These are phyloP conservation scores for Angomonas deanei DNA, from an alignment of 208 protist genomes.

Conservation along the genomic window DNA sequence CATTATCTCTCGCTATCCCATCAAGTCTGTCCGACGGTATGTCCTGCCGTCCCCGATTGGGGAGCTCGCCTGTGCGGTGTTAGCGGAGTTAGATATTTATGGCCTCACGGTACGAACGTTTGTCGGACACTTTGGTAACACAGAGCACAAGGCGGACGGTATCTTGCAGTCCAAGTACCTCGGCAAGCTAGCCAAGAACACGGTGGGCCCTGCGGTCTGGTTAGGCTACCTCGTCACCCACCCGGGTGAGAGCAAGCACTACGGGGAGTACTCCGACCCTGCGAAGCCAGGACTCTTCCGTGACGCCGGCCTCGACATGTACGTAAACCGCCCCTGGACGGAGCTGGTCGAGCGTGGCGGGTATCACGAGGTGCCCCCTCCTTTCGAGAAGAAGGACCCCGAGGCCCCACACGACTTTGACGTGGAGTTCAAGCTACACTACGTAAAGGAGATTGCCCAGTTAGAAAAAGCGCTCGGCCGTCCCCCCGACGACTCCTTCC, in stretches of 20 bases:
- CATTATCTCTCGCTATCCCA: slow-evolving; percentile 72
- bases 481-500: slow-evolving; percentile 37
- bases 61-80: slow-evolving; percentile 63
- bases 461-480: slow-evolving; percentile 2
- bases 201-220: slow-evolving; percentile 63
- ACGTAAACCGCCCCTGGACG: slow-evolving; percentile 47
- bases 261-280: slow-evolving; percentile 48
- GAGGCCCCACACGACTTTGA: slow-evolving; percentile 35
- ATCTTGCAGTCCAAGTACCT: slow-evolving; percentile 81
- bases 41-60: slow-evolving; percentile 68
- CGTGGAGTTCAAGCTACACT: slow-evolving; percentile 47
- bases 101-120: slow-evolving; percentile 60
- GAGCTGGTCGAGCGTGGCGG: slow-evolving; percentile 61
- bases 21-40: slow-evolving; percentile 54
- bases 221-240: slow-evolving; percentile 79
- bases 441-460: slow-evolving; percentile 30
- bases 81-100: slow-evolving; percentile 66
- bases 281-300: slow-evolving; percentile 40
- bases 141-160: slow-evolving; percentile 77
- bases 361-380: slow-evolving; percentile 28
- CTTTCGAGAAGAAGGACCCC: slow-evolving; percentile 7
- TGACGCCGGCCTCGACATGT: slow-evolving; percentile 61
- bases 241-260: slow-evolving; percentile 39
- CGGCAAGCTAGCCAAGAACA: slow-evolving; percentile 29
- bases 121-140: slow-evolving; percentile 83